Evolutionary conservation across 371 early-diverging fungal species (phyloP), one percentile per base, ranked within the genome.

Genomic region (Mucor lusitanicus): DNA sequence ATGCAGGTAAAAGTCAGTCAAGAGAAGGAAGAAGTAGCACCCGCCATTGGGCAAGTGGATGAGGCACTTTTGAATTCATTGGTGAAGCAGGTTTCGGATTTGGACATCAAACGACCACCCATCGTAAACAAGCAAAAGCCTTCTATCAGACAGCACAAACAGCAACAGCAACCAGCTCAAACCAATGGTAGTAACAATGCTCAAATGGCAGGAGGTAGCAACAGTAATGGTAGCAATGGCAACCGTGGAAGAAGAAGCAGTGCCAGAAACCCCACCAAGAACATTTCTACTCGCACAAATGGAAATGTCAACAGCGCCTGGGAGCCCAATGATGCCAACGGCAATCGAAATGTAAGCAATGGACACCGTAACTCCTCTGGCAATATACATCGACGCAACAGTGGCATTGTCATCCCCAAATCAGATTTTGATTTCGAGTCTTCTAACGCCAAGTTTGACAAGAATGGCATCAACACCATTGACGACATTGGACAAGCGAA

Each of bases 361-460:
- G 9, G 33, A 3, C 11, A 13, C 7, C 23, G 28, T 19, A 27
- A 8, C 13, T 25, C 15, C 33, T 27, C 32, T 28, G 28, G 28
- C n/a, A 44, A 60, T 33, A 15, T 3, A 6, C 25, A 21, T 53
- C 53, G 27, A 11, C 63, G 37, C 17, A 50, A 53, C 25, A 53
- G 39, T 27, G 27, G 35, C 15, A 62, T 35, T 19, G 7, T 62
- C 19, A 37, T 63, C 12, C 96, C 97, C 19, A 81, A 89, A 50
- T 88, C 91, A 3, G 97, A 97, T 63, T 98, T 95, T 76, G 96
- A 98, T 74, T 97, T 98, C 82, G 95, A 94, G 72, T 84, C 90
- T 1, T 85, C 95, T 19, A 97, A 97, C 72, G 95, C 96, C 37
- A 95, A 95, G 77, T 94, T 96, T 75, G 86, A 96, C 78, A 95